phyloP scores from a whole-genome alignment of 176 grass and related monocot species.

The Thalia dealbata region DNA sequence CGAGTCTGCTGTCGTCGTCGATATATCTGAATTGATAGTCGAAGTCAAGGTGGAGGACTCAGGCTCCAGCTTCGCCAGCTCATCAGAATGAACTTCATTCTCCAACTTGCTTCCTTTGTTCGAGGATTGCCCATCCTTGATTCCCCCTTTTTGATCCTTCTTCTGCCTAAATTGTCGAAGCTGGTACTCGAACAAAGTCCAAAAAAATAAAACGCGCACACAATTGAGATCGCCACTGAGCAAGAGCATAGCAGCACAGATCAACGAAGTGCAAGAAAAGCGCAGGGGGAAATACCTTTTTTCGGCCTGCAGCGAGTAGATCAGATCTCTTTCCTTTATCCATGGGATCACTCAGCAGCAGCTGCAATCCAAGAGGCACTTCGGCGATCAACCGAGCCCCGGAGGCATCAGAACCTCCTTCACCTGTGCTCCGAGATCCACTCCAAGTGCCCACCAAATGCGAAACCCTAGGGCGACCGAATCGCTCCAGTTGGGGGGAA shows the following conservation, averaged over 20 bases:
- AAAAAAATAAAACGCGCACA: slow-evolving; percentile 10
- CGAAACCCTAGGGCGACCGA: slow-evolving; percentile 2
- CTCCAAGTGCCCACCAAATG: neutral
- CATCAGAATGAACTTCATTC: slow-evolving; percentile 22
- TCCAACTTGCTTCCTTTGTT: slow-evolving; percentile 31
- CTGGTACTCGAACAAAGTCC: slow-evolving; percentile 27
- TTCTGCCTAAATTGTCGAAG: slow-evolving; percentile 95
- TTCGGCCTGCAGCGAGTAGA: slow-evolving; percentile 77
- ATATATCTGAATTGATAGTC: neutral
- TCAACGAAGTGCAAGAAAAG: neutral
- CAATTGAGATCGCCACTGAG: neutral
- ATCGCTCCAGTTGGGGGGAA: slow-evolving; percentile 2
- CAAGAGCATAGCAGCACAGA: neutral
- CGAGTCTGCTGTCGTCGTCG: neutral
- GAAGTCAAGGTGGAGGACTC: slow-evolving; percentile 1
- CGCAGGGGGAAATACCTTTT: slow-evolving; percentile 35
- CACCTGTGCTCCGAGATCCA: neutral
- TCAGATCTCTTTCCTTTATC: slow-evolving; percentile 56
- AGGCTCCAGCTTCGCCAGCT: slow-evolving; percentile 11
- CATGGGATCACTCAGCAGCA: slow-evolving; percentile 17
- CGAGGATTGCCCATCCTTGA: slow-evolving; percentile 29
- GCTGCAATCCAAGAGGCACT: slow-evolving; percentile 2
- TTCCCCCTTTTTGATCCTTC: slow-evolving; percentile 54
- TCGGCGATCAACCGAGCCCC: neutral
- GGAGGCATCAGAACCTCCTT: neutral